Base-by-base conservation (phyloP, 1,284 basidiomycete species). In the Moniliella sp. region DNA sequence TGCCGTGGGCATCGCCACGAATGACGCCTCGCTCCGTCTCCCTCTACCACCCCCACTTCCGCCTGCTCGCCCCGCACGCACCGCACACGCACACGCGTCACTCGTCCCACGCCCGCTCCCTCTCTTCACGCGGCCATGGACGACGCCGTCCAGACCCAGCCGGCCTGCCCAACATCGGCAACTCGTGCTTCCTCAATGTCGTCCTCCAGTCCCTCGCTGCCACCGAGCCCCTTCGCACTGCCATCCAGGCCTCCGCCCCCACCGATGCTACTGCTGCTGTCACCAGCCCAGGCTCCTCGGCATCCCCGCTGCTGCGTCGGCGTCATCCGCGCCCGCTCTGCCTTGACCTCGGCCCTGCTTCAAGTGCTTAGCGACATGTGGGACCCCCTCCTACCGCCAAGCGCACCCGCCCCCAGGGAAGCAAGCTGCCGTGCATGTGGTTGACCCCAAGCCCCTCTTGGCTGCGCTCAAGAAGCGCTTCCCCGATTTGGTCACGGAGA, bases 181-280 rank as follows among this genome's bases (percentile, higher is more conserved):
- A 84, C 62, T 83, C 80, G 0, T 84, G 81, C 62, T 86, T 82
- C 62, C 77, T 86, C 72, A 86, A 84, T 62, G 81, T 78, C 12
- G 78, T 80, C 13, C 65, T 86, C 21, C 81, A 74, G 54, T 67
- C 69, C 18, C 73, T 75, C 2, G 76, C 75, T 1, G 66, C 64
- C 12, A 65, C 73, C 19, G 61, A 76, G 15, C 67, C 69, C 23
- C 69, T 72, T 48, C 66, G 75, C 4, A 17, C 14, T 10, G 28
- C 14, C 28, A 9, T 15, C 10, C 8, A 15, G 13, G 8, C 27
- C 27, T 9, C 8, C 27, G 9, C 12, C 15, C 19, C 12, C 30
- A 25, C 17, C 30, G 21, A 23, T 15, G 25, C 11, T 5, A 15
- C 8, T 25, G n/a, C 12, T n/a, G 28, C 10, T 18, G 18, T 13